These are phyloP conservation scores for Suhomyces kilbournensis DNA, from an alignment of 805 yeast species.

Conservation along the genomic window DNA sequence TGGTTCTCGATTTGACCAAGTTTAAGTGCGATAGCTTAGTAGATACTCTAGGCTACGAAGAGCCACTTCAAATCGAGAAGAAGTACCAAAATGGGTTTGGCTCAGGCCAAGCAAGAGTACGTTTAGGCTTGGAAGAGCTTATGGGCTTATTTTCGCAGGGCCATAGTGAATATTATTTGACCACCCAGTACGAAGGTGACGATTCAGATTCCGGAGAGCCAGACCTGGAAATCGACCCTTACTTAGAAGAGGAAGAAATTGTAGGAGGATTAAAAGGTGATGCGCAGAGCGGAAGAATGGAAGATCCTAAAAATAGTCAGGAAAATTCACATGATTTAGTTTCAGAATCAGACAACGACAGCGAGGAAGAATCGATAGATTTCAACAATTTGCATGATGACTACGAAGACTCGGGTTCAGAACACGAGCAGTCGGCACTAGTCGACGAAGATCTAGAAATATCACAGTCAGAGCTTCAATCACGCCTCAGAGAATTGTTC, in stretches of 20 bases:
- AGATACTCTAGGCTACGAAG: constrained; percentile 34
- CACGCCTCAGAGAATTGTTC: constrained; percentile 47
- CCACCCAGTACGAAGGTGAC: constrained; percentile 55
- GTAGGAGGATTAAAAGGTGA: constrained; percentile 1
- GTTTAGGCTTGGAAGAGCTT: constrained; percentile 50
- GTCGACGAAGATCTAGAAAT: constrained; percentile 20
- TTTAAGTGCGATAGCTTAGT: constrained; percentile 22
- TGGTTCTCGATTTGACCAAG: constrained; percentile 1
- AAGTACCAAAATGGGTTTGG: constrained; percentile 65
- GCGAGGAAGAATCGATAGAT: constrained; percentile 33
- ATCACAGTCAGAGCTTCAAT: constrained; percentile 30
- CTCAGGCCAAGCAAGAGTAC: constrained; percentile 52
- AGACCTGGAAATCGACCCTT: background rate
- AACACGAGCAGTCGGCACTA: constrained; percentile 10
- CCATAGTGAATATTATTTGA: constrained; percentile 52
- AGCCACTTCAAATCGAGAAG: constrained; percentile 54
- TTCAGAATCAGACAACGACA: background rate
- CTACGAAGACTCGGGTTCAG: constrained; percentile 32
- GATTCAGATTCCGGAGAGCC: constrained; percentile 2
- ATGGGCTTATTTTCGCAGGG: constrained; percentile 40
- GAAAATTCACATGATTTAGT: background rate
- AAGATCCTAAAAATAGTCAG: background rate
- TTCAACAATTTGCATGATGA: constrained; percentile 48
- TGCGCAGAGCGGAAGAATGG: background rate
- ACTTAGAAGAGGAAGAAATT: background rate